Percentiles rank a stretch among this genome's conserved stretches.
Conservation (phyloP, 495 filamentous ascomycete species). For the Penicillium bovifimosum region DNA sequence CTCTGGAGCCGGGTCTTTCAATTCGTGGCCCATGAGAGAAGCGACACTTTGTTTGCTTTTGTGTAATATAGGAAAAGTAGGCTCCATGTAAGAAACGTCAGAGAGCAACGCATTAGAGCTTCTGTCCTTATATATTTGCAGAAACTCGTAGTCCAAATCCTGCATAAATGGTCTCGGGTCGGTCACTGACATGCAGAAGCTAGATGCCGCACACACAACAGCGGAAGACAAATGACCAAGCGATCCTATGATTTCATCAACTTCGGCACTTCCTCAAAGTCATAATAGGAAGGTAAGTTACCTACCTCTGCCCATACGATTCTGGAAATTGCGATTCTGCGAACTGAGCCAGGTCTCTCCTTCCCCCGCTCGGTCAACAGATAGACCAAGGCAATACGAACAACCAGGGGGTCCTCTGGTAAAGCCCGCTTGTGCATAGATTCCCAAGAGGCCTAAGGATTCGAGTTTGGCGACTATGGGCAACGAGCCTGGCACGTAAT, state of each 20-base stretch:
- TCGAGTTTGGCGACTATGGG: conserved; percentile 33
- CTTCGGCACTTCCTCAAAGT: too few relatives aligned
- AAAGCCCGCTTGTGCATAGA: conserved; percentile 42
- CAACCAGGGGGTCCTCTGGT: conserved; percentile 39
- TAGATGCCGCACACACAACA: neutral
- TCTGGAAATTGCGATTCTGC: conserved; percentile 47
- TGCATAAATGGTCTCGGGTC: neutral
- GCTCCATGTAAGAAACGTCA: neutral
- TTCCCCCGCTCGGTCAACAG: conserved; percentile 33
- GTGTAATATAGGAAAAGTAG: neutral
- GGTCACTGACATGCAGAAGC: neutral
- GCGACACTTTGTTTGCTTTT: neutral
- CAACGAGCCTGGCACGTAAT: conserved; percentile 37
- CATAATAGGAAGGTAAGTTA: neutral
- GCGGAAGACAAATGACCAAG: neutral
- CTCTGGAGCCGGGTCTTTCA: too few relatives aligned
- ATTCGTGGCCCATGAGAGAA: too few relatives aligned
- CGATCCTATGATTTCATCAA: neutral
- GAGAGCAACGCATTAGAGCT: neutral
- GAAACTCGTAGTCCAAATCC: neutral
- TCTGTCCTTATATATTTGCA: neutral
- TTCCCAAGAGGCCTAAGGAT: conserved; percentile 27
- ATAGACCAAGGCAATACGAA: conserved; percentile 44
- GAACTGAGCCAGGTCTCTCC: conserved; percentile 42
- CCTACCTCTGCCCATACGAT: conserved; percentile 44